A percentile compares a stretch with the other conserved stretches of the same genome.
Evolutionary conservation across 2,329 filamentous ascomycete species (phyloP).

Genomic region (Triangularia verruculosa): DNA sequence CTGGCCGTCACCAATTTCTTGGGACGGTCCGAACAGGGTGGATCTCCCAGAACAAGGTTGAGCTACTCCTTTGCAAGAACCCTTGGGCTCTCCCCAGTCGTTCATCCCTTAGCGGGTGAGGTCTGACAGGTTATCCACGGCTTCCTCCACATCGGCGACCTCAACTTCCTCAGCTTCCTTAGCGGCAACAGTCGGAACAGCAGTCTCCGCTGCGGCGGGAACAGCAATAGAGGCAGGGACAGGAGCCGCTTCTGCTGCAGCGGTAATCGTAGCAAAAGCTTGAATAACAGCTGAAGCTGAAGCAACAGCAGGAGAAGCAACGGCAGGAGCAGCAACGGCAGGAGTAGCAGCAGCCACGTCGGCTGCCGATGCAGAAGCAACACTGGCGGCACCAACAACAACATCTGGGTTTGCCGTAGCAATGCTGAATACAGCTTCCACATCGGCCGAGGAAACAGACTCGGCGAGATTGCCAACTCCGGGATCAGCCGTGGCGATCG

Average conservation of each 20-base stretch:
- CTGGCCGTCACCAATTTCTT: not conserved
- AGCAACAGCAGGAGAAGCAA: constrained; percentile 9
- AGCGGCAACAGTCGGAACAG: constrained; percentile 9
- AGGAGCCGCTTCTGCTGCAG: constrained; percentile 10
- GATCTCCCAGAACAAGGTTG: not conserved
- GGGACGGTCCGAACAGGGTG: not conserved
- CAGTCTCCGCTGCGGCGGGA: constrained; percentile 14
- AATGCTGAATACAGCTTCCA: constrained; percentile 5
- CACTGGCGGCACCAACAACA: constrained; percentile 9
- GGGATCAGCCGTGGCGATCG: constrained; percentile 11
- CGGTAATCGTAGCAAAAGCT: constrained; percentile 4
- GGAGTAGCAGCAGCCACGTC: constrained; percentile 13
- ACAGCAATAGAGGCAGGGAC: constrained; percentile 14
- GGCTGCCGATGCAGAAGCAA: not conserved
- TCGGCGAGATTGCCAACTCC: not conserved
- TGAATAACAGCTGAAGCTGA: not conserved
- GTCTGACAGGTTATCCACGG: constrained; percentile 24
- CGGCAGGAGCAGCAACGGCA: constrained; percentile 13
- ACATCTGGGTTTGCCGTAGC: constrained; percentile 11
- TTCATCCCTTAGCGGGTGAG: constrained; percentile 26
- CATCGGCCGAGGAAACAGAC: constrained; percentile 6
- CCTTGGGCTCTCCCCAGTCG: too few relatives aligned
- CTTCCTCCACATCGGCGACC: not conserved
- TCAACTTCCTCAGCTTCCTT: not conserved
- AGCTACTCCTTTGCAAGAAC: not conserved